phyloP scores from a whole-genome alignment of 2,329 filamentous ascomycete genomes.

The Sarocladiaceae sp. region DNA sequence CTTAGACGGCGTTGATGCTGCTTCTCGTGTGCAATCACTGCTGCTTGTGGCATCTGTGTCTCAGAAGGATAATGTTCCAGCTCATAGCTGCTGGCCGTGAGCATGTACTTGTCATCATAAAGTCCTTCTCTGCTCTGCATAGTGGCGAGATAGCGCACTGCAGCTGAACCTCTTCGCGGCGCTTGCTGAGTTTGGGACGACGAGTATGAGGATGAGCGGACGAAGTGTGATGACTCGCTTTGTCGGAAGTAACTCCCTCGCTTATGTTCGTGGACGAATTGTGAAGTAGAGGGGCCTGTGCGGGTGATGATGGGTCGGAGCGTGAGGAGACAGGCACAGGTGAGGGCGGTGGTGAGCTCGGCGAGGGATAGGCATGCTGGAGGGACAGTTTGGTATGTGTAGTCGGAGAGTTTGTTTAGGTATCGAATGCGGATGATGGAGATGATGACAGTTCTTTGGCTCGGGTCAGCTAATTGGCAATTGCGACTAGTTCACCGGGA shows the following conservation, averaged over 20 bases:
- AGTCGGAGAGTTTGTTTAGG: constrained; percentile 15
- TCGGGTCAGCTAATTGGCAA: not conserved
- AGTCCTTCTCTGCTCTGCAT: constrained; percentile 5
- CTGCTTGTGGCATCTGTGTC: not conserved
- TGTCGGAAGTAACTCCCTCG: constrained; percentile 2
- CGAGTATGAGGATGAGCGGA: not conserved
- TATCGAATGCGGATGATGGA: constrained; percentile 19
- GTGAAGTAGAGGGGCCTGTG: not conserved
- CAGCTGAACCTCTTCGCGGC: constrained; percentile 3
- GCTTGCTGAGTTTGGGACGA: not conserved
- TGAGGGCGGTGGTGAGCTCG: constrained; percentile 18
- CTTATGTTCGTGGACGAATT: not conserved
- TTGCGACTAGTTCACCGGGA: too few species aligned
- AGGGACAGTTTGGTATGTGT: constrained; percentile 18
- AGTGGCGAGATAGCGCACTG: not conserved
- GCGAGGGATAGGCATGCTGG: constrained; percentile 18
- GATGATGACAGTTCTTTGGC: constrained; percentile 18
- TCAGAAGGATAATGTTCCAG: not conserved
- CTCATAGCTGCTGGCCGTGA: constrained; percentile 5
- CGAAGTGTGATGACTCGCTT: not conserved
- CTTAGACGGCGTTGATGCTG: not conserved
- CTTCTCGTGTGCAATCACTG: not conserved
- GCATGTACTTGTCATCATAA: constrained; percentile 10
- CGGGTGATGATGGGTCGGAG: constrained; percentile 18
- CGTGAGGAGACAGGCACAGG: constrained; percentile 19